These are phyloP conservation scores for Colletotrichum sp. DNA, from an alignment of 2,329 filamentous ascomycete genomes.

Conservation along the genomic window DNA sequence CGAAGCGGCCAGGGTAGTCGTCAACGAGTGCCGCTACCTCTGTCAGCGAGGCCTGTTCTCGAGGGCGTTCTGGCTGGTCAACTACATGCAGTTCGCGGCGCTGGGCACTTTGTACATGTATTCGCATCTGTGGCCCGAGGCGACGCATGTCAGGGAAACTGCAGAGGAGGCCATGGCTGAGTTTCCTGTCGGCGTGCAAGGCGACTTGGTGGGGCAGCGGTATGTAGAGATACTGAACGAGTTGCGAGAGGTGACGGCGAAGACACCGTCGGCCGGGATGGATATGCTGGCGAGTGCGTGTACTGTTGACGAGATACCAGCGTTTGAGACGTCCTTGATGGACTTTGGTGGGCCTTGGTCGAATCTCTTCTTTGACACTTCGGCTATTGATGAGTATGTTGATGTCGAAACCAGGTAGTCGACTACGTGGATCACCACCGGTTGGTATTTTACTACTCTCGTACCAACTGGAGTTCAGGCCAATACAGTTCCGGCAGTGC, in stretches of 20 bases:
- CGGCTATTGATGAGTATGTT: neutral
- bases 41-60: neutral
- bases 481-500: accelerated
- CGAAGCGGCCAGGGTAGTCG: neutral
- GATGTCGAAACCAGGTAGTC: neutral
- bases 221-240: neutral
- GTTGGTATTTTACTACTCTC: neutral
- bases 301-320: neutral
- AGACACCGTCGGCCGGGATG: neutral
- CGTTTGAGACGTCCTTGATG: neutral
- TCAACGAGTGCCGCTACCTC: neutral
- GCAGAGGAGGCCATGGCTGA: neutral
- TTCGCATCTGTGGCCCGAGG: neutral
- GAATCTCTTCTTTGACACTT: neutral
- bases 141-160: neutral
- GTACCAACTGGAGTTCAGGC: neutral
- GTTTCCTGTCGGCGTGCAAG: neutral
- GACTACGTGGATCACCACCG: neutral
- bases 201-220: neutral
- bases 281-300: neutral
- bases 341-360: neutral
- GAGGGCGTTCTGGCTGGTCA: neutral
- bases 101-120: neutral
- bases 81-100: neutral
- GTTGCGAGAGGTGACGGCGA: neutral